Base-by-base conservation (phyloP, 1,139 yeast genomes). In the Candida glucosophila region DNA sequence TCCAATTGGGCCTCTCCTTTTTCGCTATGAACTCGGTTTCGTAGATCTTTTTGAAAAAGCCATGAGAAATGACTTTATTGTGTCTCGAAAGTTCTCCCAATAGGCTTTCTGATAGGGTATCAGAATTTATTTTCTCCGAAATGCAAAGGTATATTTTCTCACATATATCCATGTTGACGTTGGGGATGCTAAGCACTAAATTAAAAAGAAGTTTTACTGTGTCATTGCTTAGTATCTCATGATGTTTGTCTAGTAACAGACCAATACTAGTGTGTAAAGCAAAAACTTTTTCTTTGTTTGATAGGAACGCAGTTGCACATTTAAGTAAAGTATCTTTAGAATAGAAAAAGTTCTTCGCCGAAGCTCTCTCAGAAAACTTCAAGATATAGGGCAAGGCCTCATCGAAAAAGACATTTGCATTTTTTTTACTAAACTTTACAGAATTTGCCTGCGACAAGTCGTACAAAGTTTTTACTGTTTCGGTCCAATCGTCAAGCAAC, bases 31-130 rank as follows among this genome's bases (percentile, higher is more conserved):
- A 37, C 30, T 60, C 64, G 9, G 42, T 31, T 13, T 47, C 32
- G 30, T 54, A 54, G 20, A 70, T 43, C 17, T 47, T 30, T 19
- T 52, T 46, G 21, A 72, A 51, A 34, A 74, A 73, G 3, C 52
- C 51, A 4, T 59, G 51, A 0, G 79, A 67, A 25, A 75, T 45
- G 1, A 75, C 55, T 35, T 62, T 68, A 32, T 68, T 68, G 2
- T 62, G 52, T 5, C 47, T 35, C 2, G 64, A 52, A 25, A 68
- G 47, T 15, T 49, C 49, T 11, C 43, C 48, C 23, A 74, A 49
- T 17, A 73, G 44, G 1, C 35, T 24, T 20, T 67, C 63, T 1
- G 73, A 47, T 15, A 64, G 41, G 2, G 43, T 32, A 5, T 57
- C 54, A 32, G 52, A 55, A 10, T 49, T 40, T 2, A 41, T 33